Percentiles rank a stretch among this genome's conserved stretches.
These are phyloP conservation scores for Rhodomyrtus psidioides DNA, from an alignment of 441 rosid genomes.

Conservation along the genomic window DNA sequence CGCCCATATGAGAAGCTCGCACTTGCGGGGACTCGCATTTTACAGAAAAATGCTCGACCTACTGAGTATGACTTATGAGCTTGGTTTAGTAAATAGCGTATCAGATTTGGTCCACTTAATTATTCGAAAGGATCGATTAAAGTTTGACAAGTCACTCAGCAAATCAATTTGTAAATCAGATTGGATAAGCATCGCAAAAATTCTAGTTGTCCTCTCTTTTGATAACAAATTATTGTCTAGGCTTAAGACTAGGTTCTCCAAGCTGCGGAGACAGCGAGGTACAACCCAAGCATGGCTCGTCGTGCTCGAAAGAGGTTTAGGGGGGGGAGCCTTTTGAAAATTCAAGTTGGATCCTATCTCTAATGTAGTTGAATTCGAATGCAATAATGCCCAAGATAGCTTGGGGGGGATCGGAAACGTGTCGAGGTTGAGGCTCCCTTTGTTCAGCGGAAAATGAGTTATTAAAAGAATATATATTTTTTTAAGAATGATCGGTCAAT, in stretches of 20 bases:
- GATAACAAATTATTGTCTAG: background rate
- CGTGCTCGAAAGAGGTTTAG: background rate
- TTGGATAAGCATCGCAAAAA: no score
- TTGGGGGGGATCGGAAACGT: background rate
- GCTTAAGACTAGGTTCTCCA: background rate
- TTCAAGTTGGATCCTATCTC: background rate
- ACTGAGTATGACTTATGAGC: background rate
- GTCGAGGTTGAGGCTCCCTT: background rate
- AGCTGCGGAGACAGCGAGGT: background rate
- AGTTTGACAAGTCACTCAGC: no score
- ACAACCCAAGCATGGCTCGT: background rate
- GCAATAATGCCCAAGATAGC: background rate
- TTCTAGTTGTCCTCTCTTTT: no score
- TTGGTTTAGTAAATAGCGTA: no score
- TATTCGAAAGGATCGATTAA: no score
- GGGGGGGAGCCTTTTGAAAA: background rate
- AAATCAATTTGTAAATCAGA: no score
- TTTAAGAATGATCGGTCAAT: no score
- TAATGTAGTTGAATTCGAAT: background rate
- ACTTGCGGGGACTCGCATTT: no score
- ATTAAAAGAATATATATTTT: no score
- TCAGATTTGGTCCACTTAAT: no score
- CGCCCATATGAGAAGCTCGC: background rate
- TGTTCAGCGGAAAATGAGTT: no score
- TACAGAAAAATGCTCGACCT: background rate